Percentiles rank a stretch among this genome's conserved stretches.
Evolutionary conservation across 441 rosid genomes (phyloP).

Genomic region (Brassica balearica): DNA sequence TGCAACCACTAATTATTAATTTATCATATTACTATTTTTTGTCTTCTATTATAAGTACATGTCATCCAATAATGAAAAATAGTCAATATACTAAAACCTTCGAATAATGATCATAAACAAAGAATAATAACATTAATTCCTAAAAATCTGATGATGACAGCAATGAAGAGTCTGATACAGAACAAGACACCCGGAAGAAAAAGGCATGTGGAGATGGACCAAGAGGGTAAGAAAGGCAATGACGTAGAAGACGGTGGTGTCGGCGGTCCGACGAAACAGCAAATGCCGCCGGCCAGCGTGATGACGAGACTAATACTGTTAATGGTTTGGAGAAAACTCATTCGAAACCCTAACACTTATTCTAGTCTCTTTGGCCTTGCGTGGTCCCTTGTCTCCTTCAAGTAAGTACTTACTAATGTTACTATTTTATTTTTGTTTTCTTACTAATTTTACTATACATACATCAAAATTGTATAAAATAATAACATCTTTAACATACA

Average conservation of each 20-base stretch:
- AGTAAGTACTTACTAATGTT: constrained; percentile 45
- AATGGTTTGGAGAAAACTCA: constrained; percentile 95
- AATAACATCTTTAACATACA: not conserved
- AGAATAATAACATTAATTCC: not conserved
- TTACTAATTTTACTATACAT: not conserved
- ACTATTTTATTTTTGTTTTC: not conserved
- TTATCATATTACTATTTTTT: not conserved
- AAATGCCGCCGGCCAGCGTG: constrained; percentile 93
- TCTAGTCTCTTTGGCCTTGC: constrained; percentile 77
- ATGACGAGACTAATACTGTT: constrained; percentile 82
- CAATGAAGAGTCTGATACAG: constrained; percentile 69
- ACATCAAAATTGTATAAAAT: not conserved
- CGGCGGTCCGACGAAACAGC: constrained; percentile 49
- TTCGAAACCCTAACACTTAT: constrained; percentile 92
- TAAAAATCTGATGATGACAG: constrained; percentile 43
- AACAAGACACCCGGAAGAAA: constrained; percentile 65
- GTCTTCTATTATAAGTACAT: not conserved
- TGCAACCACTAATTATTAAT: not conserved
- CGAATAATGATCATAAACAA: not conserved
- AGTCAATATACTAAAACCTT: not conserved
- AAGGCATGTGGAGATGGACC: constrained; percentile 49
- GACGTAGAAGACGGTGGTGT: constrained; percentile 49
- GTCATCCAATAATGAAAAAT: not conserved
- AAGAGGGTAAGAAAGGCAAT: constrained; percentile 48
- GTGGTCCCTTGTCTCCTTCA: constrained; percentile 87